These are phyloP conservation scores for Phytophthora hybrid DNA, from an alignment of 352 stramenopile species.

Conservation along the genomic window DNA sequence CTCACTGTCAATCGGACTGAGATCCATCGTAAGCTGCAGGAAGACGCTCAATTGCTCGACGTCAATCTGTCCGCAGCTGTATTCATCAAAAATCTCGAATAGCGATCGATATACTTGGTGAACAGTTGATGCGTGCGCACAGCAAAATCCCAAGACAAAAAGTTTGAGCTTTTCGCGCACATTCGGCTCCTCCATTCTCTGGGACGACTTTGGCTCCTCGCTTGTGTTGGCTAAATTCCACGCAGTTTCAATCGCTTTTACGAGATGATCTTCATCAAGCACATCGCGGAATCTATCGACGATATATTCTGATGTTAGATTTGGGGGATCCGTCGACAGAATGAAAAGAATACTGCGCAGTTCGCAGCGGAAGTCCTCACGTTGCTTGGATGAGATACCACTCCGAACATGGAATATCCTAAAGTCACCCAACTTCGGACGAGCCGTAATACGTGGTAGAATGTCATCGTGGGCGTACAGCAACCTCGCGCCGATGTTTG, in stretches of 20 bases:
- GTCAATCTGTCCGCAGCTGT: conserved; percentile 37
- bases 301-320: neutral
- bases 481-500: conserved; percentile 29
- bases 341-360: conserved; percentile 14
- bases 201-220: neutral
- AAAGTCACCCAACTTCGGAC: neutral
- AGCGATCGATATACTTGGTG: conserved; percentile 48
- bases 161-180: conserved; percentile 19
- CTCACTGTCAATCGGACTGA: conserved; percentile 29
- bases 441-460: neutral
- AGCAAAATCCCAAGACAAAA: conserved; percentile 48
- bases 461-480: neutral
- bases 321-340: neutral
- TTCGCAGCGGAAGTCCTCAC: conserved; percentile 11
- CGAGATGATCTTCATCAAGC: conserved; percentile 17
- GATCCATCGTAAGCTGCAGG: conserved; percentile 16
- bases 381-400: conserved; percentile 1
- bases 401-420: neutral
- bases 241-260: neutral
- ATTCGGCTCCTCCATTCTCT: neutral
- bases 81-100: conserved; percentile 54
- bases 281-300: conserved; percentile 8
- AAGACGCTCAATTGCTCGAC: conserved; percentile 19
- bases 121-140: conserved; percentile 32
- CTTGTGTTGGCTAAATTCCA: neutral